Evolutionary conservation across 768 basidiomycete species (phyloP).

Genomic region (Mycena amicta): DNA sequence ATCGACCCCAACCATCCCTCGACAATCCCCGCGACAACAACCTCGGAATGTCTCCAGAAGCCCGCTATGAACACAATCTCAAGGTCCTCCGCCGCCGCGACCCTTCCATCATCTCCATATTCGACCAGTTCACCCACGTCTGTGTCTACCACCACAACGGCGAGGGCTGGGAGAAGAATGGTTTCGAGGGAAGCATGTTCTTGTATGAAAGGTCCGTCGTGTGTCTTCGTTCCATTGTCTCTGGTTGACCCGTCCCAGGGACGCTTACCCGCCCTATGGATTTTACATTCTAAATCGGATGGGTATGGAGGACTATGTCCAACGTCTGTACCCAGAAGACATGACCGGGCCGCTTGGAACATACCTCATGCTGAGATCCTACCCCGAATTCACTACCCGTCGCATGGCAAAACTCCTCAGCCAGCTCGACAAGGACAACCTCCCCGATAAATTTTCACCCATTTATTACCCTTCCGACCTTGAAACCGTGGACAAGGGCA

Average conservation of each 20-base stretch:
- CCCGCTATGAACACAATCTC: constrained; percentile 76
- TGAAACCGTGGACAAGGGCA: constrained; percentile 57
- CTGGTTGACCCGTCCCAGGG: constrained; percentile 43
- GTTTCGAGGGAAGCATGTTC: constrained; percentile 88
- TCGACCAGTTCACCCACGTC: constrained; percentile 88
- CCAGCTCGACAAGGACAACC: constrained; percentile 29
- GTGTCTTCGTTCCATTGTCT: constrained; percentile 1
- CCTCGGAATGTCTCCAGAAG: constrained; percentile 63
- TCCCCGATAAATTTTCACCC: constrained; percentile 50
- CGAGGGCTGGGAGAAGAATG: constrained; percentile 79
- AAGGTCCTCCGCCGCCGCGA: constrained; percentile 79
- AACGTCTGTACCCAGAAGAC: constrained; percentile 78
- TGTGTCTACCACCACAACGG: constrained; percentile 79
- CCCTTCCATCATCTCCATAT: constrained; percentile 75
- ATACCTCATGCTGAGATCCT: constrained; percentile 75
- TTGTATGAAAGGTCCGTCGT: constrained; percentile 75
- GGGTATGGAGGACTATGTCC: constrained; percentile 77
- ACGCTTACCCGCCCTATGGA: constrained; percentile 80
- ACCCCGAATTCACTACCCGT: constrained; percentile 64
- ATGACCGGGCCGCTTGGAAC: constrained; percentile 61
- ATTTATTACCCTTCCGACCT: constrained; percentile 50
- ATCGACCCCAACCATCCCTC: constrained; percentile 23
- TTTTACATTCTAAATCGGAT: constrained; percentile 84
- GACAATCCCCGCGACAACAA: constrained; percentile 29
- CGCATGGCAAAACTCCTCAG: constrained; percentile 43